Evolutionary conservation across 208 protist species (phyloP).

Genomic region (Tritrichomonas musculus): DNA sequence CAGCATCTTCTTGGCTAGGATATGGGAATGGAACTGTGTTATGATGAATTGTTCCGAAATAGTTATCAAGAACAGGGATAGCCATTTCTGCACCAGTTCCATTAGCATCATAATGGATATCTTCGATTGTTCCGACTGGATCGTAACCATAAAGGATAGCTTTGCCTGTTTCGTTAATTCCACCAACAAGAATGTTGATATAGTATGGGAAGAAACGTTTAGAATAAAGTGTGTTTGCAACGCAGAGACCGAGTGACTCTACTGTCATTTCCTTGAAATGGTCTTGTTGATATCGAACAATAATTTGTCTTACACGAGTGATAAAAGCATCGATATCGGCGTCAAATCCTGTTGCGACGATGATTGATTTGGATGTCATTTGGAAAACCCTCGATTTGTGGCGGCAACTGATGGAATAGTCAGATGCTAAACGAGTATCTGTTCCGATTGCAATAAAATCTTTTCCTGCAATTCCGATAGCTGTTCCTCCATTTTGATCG

Average conservation of each 20-base stretch:
- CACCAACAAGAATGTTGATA: not conserved
- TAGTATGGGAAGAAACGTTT: constrained; percentile 18
- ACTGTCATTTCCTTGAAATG: constrained; percentile 2
- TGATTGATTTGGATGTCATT: not conserved
- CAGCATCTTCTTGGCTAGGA: not conserved
- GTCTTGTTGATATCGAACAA: not conserved
- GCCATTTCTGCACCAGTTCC: not conserved
- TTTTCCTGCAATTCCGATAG: not conserved
- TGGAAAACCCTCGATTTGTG: not conserved
- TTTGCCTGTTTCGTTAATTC: not conserved
- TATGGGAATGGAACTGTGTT: not conserved
- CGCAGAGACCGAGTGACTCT: not conserved
- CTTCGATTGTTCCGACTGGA: not conserved
- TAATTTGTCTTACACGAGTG: not conserved
- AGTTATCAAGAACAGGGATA: not conserved
- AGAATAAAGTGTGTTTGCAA: not conserved
- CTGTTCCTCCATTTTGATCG: not conserved
- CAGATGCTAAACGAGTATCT: not conserved
- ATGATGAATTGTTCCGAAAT: constrained; percentile 1
- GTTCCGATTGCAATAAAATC: not conserved
- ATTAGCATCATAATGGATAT: not conserved
- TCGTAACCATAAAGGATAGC: not conserved
- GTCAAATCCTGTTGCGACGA: not conserved
- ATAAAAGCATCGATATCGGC: constrained; percentile 14
- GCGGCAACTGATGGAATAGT: not conserved